These are phyloP conservation scores for Cucurbita argyrosperma DNA, from an alignment of 306 rosid genomes.

Conservation along the genomic window DNA sequence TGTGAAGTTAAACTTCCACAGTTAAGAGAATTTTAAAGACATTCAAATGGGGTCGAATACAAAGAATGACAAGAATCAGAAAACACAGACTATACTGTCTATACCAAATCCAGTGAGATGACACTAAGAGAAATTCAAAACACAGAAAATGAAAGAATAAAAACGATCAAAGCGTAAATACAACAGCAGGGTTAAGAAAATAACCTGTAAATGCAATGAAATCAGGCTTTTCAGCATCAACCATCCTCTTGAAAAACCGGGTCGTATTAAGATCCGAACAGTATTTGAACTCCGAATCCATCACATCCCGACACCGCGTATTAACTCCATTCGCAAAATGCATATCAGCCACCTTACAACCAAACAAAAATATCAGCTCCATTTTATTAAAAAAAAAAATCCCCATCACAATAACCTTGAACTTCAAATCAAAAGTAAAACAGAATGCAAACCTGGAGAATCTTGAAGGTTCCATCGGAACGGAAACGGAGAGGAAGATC, in stretches of 20 bases:
- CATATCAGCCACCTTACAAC: constrained; percentile 75
- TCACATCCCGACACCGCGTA: constrained; percentile 60
- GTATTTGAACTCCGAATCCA: constrained; percentile 38
- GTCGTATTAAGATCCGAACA: constrained; percentile 88
- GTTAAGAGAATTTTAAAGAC: not conserved
- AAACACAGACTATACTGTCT: not conserved
- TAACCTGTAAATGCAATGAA: constrained; percentile 80
- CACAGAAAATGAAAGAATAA: not conserved
- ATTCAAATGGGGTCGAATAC: not conserved
- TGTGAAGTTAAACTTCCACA: not conserved
- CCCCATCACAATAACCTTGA: not conserved
- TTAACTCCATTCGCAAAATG: constrained; percentile 55
- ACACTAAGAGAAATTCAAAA: not conserved
- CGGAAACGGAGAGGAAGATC: constrained; percentile 75
- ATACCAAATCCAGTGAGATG: not conserved
- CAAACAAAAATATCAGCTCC: not conserved
- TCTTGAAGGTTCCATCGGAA: constrained; percentile 75
- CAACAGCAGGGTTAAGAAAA: not conserved
- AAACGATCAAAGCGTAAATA: not conserved
- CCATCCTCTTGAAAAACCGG: constrained; percentile 38
- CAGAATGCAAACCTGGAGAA: constrained; percentile 43
- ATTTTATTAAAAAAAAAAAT: not conserved
- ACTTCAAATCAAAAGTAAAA: not conserved
- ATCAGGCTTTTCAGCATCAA: constrained; percentile 57
- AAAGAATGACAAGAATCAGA: not conserved